phyloP scores from a whole-genome alignment of 2,329 filamentous ascomycete species.

The Xylariaceae sp. region DNA sequence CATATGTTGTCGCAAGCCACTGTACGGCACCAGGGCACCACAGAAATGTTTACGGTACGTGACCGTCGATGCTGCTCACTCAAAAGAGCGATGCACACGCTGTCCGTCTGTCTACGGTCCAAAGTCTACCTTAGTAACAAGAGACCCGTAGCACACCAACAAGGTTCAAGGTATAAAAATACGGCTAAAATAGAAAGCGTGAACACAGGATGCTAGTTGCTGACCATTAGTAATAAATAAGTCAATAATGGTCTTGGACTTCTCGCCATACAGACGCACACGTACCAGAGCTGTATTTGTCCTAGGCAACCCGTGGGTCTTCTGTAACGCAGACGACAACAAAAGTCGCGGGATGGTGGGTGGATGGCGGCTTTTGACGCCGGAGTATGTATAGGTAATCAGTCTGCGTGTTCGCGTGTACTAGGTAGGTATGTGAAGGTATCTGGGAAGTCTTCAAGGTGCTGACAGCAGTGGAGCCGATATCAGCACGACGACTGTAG shows the following conservation, averaged over 20 bases:
- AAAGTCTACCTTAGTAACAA: too few relatives aligned
- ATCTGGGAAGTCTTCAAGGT: slow-evolving; percentile 14
- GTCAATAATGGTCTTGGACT: not conserved
- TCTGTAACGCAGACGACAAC: not conserved
- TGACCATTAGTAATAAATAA: not conserved
- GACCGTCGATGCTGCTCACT: too few relatives aligned
- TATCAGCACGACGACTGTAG: slow-evolving; percentile 13
- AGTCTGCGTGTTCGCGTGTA: not conserved
- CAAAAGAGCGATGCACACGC: not conserved
- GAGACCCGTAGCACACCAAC: not conserved
- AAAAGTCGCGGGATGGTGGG: too few relatives aligned
- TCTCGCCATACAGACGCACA: not conserved
- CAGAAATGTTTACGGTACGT: not conserved
- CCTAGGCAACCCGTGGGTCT: not conserved
- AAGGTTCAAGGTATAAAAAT: not conserved
- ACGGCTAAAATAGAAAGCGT: not conserved
- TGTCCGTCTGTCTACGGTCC: not conserved
- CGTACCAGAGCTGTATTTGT: not conserved
- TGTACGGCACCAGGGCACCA: not conserved
- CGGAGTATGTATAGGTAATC: not conserved
- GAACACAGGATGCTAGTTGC: not conserved
- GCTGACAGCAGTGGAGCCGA: slow-evolving; percentile 20
- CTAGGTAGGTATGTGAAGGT: not conserved
- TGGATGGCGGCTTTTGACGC: not conserved
- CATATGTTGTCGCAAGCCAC: not conserved